These are phyloP conservation scores for Lactarius hatsudake DNA, from an alignment of 768 basidiomycete genomes.

Conservation along the genomic window DNA sequence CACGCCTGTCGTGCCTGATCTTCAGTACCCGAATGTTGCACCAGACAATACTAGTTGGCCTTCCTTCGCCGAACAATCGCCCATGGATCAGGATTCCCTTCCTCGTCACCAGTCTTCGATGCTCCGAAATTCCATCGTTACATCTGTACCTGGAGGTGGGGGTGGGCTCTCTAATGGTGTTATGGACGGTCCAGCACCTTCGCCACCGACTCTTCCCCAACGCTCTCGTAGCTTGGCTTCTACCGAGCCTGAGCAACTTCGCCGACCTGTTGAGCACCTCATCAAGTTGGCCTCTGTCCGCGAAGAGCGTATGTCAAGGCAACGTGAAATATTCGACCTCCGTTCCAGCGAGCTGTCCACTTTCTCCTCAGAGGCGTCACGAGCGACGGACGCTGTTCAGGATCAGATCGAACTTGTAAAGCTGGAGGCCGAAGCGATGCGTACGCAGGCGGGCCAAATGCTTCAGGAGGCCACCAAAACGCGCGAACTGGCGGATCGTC, in stretches of 20 bases:
- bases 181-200: not conserved
- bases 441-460: slow-evolving; percentile 13
- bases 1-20: slow-evolving; percentile 15
- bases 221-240: not conserved
- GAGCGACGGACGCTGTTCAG: not conserved
- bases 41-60: not conserved
- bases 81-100: slow-evolving; percentile 1
- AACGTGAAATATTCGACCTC: slow-evolving; percentile 7
- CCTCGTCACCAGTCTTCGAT: not conserved
- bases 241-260: slow-evolving; percentile 7
- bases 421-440: slow-evolving; percentile 9
- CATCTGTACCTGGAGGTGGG: not conserved
- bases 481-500: slow-evolving; percentile 13
- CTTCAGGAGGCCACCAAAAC: slow-evolving; percentile 16
- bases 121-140: not conserved
- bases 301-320: slow-evolving; percentile 11
- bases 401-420: slow-evolving; percentile 5
- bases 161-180: not conserved
- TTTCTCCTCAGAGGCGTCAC: slow-evolving; percentile 5
- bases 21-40: slow-evolving; percentile 8
- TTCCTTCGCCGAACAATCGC: not conserved
- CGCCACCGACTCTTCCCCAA: not conserved
- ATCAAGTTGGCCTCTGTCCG: slow-evolving; percentile 10
- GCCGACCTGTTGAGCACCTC: slow-evolving; percentile 12
- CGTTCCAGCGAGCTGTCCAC: slow-evolving; percentile 19